Percentiles rank a stretch among this genome's conserved stretches.
phyloP scores from a whole-genome alignment of 169 alveolate genomes.

The Plasmodium sp. region DNA sequence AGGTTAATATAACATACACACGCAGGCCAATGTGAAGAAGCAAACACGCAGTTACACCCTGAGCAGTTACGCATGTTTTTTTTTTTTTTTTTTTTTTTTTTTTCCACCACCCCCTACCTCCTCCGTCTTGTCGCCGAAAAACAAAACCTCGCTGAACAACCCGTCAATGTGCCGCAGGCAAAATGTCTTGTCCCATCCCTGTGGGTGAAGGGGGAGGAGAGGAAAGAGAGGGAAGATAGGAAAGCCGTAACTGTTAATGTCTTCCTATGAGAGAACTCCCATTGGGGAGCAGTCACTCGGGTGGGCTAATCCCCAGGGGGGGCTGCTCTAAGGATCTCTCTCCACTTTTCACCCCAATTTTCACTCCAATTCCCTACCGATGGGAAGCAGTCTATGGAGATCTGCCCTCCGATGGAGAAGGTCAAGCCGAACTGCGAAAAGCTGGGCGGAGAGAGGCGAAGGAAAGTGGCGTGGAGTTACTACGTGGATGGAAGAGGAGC shows the following conservation, averaged over 20 bases:
- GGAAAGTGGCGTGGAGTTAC: conserved; percentile 83
- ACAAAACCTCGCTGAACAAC: conserved; percentile 90
- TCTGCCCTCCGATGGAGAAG: conserved; percentile 97
- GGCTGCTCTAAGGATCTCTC: background rate
- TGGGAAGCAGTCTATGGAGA: conserved; percentile 96
- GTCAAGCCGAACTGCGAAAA: conserved; percentile 86
- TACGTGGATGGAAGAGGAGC: conserved; percentile 81
- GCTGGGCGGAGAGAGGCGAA: conserved; percentile 80
- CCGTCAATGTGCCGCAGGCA: conserved; percentile 89
- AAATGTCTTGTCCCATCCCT: conserved; percentile 96
- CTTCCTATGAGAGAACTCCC: background rate
- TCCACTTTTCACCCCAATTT: background rate
- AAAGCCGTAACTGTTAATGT: background rate
- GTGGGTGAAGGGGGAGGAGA: background rate
- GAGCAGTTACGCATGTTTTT: background rate
- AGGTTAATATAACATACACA: background rate
- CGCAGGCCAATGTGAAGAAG: background rate
- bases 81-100: too few species aligned
- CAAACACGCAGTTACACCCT: background rate
- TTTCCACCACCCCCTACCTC: conserved; percentile 47
- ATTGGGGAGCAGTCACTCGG: background rate
- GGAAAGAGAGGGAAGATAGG: too few species aligned
- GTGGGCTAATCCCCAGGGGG: background rate
- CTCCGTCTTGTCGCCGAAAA: conserved; percentile 94
- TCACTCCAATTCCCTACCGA: conserved; percentile 69